Evolutionary conservation across 2,329 filamentous ascomycete genomes (phyloP).

Genomic region (Huntiella moniliformis): DNA sequence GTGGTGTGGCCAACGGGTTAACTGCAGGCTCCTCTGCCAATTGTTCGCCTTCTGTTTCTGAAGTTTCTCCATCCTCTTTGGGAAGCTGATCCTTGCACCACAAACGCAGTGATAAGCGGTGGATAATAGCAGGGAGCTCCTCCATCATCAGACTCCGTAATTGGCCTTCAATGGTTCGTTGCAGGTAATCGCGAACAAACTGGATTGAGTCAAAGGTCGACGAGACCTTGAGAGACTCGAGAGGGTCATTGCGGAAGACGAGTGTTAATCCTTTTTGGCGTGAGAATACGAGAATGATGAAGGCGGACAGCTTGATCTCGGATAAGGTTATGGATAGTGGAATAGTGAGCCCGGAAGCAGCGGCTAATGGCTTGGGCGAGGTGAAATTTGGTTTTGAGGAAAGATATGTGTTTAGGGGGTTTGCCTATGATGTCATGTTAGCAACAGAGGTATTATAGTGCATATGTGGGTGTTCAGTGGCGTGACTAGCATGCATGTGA

Average conservation of each 20-base stretch:
- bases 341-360: conserved; percentile 81
- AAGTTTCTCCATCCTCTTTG: conserved; percentile 30
- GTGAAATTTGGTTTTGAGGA: conserved; percentile 82
- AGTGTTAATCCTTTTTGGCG: conserved; percentile 92
- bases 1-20: conserved; percentile 66
- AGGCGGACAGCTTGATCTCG: conserved; percentile 86
- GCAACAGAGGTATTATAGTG: conserved; percentile 18
- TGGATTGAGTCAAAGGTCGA: conserved; percentile 98
- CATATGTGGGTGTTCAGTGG: not conserved
- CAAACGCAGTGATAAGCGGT: conserved; percentile 68
- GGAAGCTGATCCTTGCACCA: conserved; percentile 77
- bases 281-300: conserved; percentile 94
- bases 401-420: conserved; percentile 89
- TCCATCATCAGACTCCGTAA: conserved; percentile 93
- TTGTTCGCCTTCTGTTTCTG: conserved; percentile 25
- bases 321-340: conserved; percentile 94
- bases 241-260: conserved; percentile 92
- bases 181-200: conserved; percentile 91
- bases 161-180: conserved; percentile 88
- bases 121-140: conserved; percentile 88
- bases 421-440: conserved; percentile 44
- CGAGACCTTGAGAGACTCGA: conserved; percentile 94
- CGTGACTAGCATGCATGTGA: too few species aligned
- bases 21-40: conserved; percentile 34
- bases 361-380: conserved; percentile 79